Conservation (phyloP, 495 filamentous ascomycete genomes). For the Penicillium atrosanguineum region DNA sequence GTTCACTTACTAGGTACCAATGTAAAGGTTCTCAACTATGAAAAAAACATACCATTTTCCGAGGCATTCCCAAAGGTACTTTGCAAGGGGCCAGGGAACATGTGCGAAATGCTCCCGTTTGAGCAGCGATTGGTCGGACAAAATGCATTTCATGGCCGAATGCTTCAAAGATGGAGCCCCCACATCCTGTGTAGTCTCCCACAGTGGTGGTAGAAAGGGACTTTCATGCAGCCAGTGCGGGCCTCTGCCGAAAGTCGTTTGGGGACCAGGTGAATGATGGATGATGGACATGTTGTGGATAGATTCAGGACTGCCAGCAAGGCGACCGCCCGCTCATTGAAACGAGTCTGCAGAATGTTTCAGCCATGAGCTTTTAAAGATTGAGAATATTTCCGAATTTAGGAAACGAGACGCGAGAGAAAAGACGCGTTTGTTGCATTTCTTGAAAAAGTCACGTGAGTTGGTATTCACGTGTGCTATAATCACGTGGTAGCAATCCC, state of each 20-base stretch:
- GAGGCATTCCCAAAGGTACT: conserved; percentile 40
- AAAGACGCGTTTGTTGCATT: no score
- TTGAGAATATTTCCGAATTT: no score
- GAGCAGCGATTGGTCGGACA: conserved; percentile 34
- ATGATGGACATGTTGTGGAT: conserved; percentile 9
- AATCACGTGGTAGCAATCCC: no score
- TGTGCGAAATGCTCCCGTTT: conserved; percentile 25
- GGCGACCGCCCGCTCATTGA: background rate
- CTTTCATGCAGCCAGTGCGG: conserved; percentile 39
- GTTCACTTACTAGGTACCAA: background rate
- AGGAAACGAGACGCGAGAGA: no score
- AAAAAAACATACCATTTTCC: conserved; percentile 24
- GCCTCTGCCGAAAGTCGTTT: conserved; percentile 11
- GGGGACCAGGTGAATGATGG: background rate
- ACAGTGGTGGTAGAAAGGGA: conserved; percentile 29
- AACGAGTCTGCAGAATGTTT: background rate
- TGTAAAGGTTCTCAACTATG: background rate
- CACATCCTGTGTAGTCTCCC: conserved; percentile 12
- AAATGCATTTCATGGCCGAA: conserved; percentile 25
- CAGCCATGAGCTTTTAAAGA: no score
- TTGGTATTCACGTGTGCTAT: no score
- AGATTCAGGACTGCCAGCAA: background rate
- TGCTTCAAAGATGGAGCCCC: conserved; percentile 34
- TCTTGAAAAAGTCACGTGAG: no score
- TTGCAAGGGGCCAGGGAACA: conserved; percentile 38